Evolutionary conservation across 495 filamentous ascomycete genomes (phyloP).

Genomic region (Astrothelium macrocarpum): DNA sequence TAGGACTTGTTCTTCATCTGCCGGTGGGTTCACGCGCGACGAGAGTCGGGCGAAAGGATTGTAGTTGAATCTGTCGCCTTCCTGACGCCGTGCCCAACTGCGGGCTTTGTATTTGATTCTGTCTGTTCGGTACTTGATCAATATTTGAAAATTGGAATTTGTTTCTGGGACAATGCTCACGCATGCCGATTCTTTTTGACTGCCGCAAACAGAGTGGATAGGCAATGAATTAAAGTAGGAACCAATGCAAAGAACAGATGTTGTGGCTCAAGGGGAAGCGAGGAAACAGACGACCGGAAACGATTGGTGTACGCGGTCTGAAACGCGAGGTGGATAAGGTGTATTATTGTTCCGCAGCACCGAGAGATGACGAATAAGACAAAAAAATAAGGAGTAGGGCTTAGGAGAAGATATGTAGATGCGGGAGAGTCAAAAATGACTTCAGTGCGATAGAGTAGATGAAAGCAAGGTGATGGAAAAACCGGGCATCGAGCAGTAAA

Average conservation of each 20-base stretch:
- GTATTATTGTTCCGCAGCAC: neutral
- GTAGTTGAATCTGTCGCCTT: neutral
- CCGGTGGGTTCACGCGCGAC: neutral
- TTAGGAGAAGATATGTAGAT: neutral
- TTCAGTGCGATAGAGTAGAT: neutral
- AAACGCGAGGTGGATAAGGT: neutral
- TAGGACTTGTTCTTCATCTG: neutral
- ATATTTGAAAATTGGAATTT: neutral
- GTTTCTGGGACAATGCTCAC: neutral
- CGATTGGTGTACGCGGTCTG: neutral
- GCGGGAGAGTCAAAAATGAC: neutral
- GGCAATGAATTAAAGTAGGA: neutral
- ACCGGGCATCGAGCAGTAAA: neutral
- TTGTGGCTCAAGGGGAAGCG: neutral
- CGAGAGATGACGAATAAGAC: neutral
- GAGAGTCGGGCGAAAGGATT: neutral
- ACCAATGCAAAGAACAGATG: neutral
- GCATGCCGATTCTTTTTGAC: neutral
- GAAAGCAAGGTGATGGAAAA: neutral
- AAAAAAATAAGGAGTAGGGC: neutral
- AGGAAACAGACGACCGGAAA: neutral
- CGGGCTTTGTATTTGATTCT: neutral
- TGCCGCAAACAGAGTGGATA: neutral
- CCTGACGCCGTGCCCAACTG: neutral
- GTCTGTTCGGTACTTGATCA: neutral